Evolutionary conservation across 108 stramenopile species (phyloP).

Genomic region (Tribonema minus): DNA sequence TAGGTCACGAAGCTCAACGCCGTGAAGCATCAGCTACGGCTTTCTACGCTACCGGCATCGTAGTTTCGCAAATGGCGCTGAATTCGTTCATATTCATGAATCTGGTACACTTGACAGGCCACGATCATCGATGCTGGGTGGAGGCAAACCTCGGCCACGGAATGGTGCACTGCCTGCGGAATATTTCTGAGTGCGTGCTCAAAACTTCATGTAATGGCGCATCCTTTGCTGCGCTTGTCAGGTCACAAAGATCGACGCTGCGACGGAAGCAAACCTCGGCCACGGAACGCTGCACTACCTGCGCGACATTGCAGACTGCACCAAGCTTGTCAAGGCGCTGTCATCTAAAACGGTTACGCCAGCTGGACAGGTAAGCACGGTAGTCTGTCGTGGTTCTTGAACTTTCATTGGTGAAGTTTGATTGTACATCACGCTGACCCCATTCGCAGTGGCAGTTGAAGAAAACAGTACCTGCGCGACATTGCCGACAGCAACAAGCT

Average conservation of each 20-base stretch:
- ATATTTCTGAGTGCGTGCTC: constrained; percentile 14
- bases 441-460: constrained; percentile 11
- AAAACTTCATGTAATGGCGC: no score
- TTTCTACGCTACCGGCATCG: no score
- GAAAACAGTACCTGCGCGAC: constrained; percentile 29
- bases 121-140: background rate
- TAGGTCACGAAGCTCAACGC: no score
- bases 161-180: constrained; percentile 24
- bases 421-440: background rate
- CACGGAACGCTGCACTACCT: constrained; percentile 32
- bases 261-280: background rate
- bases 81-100: no score
- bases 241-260: background rate
- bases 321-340: constrained; percentile 36
- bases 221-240: no score
- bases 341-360: no score
- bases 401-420: background rate
- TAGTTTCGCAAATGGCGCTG: no score
- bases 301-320: constrained; percentile 22
- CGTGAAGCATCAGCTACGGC: no score
- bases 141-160: background rate
- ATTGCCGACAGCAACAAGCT: constrained; percentile 32
- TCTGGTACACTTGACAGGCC: no score
- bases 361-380: no score
- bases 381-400: background rate